phyloP scores from a whole-genome alignment of 768 basidiomycete genomes.

The Tricholoma sp. region DNA sequence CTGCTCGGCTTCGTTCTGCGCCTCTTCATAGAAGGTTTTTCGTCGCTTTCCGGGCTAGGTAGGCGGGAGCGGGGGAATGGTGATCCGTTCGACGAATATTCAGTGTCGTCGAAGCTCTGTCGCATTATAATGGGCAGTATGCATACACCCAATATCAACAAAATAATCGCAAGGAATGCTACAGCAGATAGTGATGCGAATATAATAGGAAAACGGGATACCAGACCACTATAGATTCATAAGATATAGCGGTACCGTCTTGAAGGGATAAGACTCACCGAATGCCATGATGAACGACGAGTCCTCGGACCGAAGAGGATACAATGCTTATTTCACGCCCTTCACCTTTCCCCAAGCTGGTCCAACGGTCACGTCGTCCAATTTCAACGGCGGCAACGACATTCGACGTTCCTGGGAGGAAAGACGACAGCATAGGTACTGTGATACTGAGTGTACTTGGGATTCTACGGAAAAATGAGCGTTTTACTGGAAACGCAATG shows the following conservation, averaged over 20 bases:
- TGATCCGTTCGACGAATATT: neutral
- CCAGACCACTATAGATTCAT: conserved; percentile 46
- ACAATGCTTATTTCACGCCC: conserved; percentile 69
- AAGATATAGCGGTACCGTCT: neutral
- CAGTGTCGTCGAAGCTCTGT: conserved; percentile 6
- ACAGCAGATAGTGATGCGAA: conserved; percentile 43
- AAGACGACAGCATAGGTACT: conserved; percentile 54
- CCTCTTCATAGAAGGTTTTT: conserved; percentile 11
- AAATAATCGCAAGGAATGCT: conserved; percentile 43
- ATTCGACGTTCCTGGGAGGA: conserved; percentile 40
- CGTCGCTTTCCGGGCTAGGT: conserved; percentile 16
- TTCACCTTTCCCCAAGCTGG: conserved; percentile 57
- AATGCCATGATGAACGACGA: conserved; percentile 61
- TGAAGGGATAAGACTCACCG: conserved; percentile 42
- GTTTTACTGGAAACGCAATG: conserved; percentile 45
- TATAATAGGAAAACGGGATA: conserved; percentile 62
- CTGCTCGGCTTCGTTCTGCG: conserved; percentile 22
- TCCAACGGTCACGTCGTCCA: conserved; percentile 74
- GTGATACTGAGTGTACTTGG: conserved; percentile 42
- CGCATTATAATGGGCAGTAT: conserved; percentile 42
- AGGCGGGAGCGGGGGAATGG: conserved; percentile 6
- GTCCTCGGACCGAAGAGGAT: conserved; percentile 56
- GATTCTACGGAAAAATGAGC: conserved; percentile 33
- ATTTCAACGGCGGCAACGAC: conserved; percentile 62
- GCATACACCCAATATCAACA: conserved; percentile 42